Evolutionary conservation across 768 basidiomycete genomes (phyloP).

Genomic region (Mycena capillaripes): DNA sequence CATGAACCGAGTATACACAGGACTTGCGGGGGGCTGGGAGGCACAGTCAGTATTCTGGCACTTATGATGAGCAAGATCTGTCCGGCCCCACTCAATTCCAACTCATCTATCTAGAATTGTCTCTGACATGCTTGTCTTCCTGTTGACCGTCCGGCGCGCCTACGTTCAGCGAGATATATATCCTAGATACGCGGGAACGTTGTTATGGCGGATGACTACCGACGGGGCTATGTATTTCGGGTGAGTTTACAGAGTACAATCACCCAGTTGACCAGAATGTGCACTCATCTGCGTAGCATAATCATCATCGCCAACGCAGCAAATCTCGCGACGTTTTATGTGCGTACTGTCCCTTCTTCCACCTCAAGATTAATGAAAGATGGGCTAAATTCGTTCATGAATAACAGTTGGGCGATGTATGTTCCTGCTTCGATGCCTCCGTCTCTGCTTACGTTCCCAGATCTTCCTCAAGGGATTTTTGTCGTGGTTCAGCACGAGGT

Average conservation of each 20-base stretch:
- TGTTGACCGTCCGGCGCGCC: constrained; percentile 14
- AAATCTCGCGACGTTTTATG: constrained; percentile 9
- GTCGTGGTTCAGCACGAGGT: constrained; percentile 19
- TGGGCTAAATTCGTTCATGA: not conserved
- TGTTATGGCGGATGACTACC: not conserved
- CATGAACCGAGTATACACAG: not conserved
- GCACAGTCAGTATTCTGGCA: not conserved
- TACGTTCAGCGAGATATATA: not conserved
- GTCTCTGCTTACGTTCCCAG: not conserved
- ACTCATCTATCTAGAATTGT: no score
- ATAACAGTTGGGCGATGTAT: constrained; percentile 15
- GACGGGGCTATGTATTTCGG: not conserved
- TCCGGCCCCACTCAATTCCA: not conserved
- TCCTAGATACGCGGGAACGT: not conserved
- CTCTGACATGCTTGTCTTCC: constrained; percentile 4
- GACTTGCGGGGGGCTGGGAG: not conserved
- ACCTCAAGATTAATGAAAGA: not conserved
- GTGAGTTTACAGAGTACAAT: constrained; percentile 4
- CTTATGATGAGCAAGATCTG: not conserved
- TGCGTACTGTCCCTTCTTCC: constrained; percentile 1
- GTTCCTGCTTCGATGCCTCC: not conserved
- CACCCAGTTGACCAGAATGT: not conserved
- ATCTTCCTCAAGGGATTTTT: no score
- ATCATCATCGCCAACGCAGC: no score
- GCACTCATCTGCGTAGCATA: not conserved